Conservation (phyloP, 2,329 filamentous ascomycete species). For the Neonectria coccinea region DNA sequence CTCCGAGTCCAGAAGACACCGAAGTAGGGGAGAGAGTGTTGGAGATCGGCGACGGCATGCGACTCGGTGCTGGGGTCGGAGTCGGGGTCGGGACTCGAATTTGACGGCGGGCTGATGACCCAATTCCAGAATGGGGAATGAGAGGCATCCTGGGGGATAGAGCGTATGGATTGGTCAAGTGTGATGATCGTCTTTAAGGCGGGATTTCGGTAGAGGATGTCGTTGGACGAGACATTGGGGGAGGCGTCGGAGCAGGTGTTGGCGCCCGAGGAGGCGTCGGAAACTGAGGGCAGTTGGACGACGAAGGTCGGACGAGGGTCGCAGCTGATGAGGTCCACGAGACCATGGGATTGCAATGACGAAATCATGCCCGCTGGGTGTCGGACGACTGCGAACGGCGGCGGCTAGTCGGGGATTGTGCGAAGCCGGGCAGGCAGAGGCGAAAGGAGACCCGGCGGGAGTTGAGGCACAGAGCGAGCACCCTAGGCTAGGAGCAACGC, state of each 20-base stretch:
- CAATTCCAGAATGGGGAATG: slow-evolving; percentile 55
- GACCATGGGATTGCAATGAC: slow-evolving; percentile 47
- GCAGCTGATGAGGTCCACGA: slow-evolving; percentile 55
- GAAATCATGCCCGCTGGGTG: slow-evolving; percentile 40
- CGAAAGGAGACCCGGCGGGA: slow-evolving; percentile 3
- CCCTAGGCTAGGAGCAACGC: slow-evolving; percentile 27
- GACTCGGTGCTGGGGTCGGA: slow-evolving; percentile 18
- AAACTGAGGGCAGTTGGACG: slow-evolving; percentile 40
- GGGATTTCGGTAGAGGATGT: slow-evolving; percentile 54
- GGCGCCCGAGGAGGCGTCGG: slow-evolving; percentile 11
- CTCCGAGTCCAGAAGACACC: slow-evolving; percentile 54
- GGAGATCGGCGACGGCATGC: slow-evolving; percentile 25
- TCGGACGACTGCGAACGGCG: slow-evolving; percentile 18
- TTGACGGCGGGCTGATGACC: slow-evolving; percentile 46
- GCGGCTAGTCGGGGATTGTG: slow-evolving; percentile 9
- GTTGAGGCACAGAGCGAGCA: slow-evolving; percentile 14
- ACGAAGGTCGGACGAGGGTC: slow-evolving; percentile 58
- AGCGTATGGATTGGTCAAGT: slow-evolving; percentile 49
- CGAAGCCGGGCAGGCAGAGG: slow-evolving; percentile 6
- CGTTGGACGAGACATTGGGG: slow-evolving; percentile 23
- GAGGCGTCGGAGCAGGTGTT: slow-evolving; percentile 12
- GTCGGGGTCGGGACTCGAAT: slow-evolving; percentile 19
- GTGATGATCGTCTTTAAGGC: slow-evolving; percentile 47
- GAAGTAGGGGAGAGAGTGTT: slow-evolving; percentile 48
- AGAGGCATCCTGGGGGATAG: slow-evolving; percentile 45